Base-by-base conservation (phyloP, 495 filamentous ascomycete genomes). In the Geoglossum glabrum region DNA sequence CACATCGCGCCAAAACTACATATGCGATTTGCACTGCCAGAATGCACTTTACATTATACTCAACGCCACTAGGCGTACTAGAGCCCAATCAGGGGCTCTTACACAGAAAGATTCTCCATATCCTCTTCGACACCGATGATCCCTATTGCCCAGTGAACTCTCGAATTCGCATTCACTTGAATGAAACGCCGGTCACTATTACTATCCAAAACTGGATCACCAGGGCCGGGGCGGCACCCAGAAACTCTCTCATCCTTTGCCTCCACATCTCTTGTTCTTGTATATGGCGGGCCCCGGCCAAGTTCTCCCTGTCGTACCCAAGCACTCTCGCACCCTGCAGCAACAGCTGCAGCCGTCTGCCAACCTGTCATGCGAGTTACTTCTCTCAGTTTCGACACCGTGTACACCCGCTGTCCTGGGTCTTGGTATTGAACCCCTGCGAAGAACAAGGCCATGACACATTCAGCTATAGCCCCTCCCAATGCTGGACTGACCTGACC, bases 281-380 rank as follows among this genome's bases (percentile, higher is more conserved):
- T 63, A 66, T 92, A 95, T 13, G 79, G 78, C 19, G 89, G 89
- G 0, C 89, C 90, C 8, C 78, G 76, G 2, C 86, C 86, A 59
- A 81, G 68, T 57, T 79, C 76, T 0, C 79, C 84, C 11, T 83
- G 79, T 60, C 79, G 80, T 46, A 78, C 73, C 92, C 92, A 98
- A 4, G 81, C 76, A 13, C 76, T 79, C 66, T 96, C 89, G 68
- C 87, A 95, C 1, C 88, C 88, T 49, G 76, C 68, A 11, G 86
- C 85, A 58, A 96, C 87, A 34, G 87, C 76, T 38, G 80, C 74
- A 23, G 87, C 82, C 1, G 81, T 84, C 62, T 87, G 83, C 85
- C 86, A 97, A 0, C 92, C 92, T 0, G 88, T 94, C 38, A 92
- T 71, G 6, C 82, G 80, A 3, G 84, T 77, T 36, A 95, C 80